These are phyloP conservation scores for Colletotrichum acutatum DNA, from an alignment of 2,329 filamentous ascomycete species.

Conservation along the genomic window DNA sequence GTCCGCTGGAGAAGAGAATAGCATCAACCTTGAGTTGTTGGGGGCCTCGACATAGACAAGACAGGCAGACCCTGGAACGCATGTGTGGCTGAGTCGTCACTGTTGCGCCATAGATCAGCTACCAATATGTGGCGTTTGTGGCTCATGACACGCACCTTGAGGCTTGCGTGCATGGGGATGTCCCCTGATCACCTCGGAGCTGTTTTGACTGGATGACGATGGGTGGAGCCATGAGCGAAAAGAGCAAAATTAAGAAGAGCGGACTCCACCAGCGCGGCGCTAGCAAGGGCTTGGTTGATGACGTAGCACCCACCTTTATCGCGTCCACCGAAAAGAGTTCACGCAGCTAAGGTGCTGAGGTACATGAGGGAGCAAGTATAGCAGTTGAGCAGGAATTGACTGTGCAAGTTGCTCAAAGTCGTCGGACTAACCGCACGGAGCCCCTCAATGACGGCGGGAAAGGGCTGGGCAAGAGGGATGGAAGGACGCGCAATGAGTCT, in stretches of 20 bases:
- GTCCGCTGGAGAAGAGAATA: slow-evolving; percentile 14
- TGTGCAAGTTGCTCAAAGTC: neutral
- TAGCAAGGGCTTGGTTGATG: slow-evolving; percentile 28
- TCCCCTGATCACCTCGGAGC: slow-evolving; percentile 10
- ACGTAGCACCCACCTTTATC: slow-evolving; percentile 30
- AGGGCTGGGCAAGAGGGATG: slow-evolving; percentile 7
- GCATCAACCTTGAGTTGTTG: slow-evolving; percentile 12
- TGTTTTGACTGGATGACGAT: slow-evolving; percentile 14
- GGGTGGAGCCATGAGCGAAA: slow-evolving; percentile 15
- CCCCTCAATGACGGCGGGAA: slow-evolving; percentile 25
- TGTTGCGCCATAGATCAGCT: slow-evolving; percentile 23
- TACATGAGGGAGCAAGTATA: neutral
- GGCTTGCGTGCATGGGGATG: neutral
- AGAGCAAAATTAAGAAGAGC: slow-evolving; percentile 20
- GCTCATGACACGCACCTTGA: slow-evolving; percentile 13
- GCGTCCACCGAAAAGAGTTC: slow-evolving; percentile 16
- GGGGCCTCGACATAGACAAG: neutral
- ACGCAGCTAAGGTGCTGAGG: slow-evolving; percentile 13
- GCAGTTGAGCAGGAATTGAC: slow-evolving; percentile 6
- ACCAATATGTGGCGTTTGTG: slow-evolving; percentile 24
- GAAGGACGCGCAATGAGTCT: slow-evolving; percentile 31
- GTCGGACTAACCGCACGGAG: slow-evolving; percentile 22
- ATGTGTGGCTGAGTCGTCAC: slow-evolving; percentile 31
- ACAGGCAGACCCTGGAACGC: slow-evolving; percentile 5
- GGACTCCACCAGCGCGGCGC: neutral